Evolutionary conservation across 140 eudicot genomes (phyloP).

Genomic region (Artemisia princeps): DNA sequence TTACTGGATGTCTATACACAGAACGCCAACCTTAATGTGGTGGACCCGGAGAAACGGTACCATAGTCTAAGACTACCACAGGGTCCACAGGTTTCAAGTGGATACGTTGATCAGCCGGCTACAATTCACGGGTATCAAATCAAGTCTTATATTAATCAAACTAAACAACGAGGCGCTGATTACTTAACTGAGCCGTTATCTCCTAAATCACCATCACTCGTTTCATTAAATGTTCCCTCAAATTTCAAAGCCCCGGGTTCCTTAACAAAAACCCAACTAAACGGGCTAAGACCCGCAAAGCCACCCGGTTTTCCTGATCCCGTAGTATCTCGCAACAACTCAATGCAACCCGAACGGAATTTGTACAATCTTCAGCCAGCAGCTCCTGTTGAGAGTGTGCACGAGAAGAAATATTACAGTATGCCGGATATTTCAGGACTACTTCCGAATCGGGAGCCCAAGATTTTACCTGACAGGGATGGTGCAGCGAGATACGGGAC

Average conservation of each 20-base stretch:
- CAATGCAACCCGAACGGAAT: constrained; percentile 51
- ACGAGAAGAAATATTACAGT: constrained; percentile 74
- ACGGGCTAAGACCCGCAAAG: constrained; percentile 42
- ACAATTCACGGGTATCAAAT: constrained; percentile 83
- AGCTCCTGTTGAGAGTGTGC: constrained; percentile 36
- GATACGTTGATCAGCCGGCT: constrained; percentile 65
- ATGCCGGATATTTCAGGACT: constrained; percentile 80
- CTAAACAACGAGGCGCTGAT: constrained; percentile 29
- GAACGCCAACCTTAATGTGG: constrained; percentile 30
- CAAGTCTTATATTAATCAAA: constrained; percentile 45
- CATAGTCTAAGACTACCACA: constrained; percentile 68
- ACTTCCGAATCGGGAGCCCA: constrained; percentile 43
- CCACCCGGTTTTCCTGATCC: constrained; percentile 85
- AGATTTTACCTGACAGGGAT: constrained; percentile 22
- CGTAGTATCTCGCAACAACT: constrained; percentile 59
- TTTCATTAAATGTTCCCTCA: constrained; percentile 38
- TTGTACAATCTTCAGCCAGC: constrained; percentile 28
- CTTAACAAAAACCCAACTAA: constrained; percentile 45
- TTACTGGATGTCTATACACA: constrained; percentile 46
- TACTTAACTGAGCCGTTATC: constrained; percentile 33
- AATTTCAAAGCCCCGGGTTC: constrained; percentile 42
- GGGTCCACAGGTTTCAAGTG: constrained; percentile 38
- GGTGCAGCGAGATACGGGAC: constrained; percentile 32
- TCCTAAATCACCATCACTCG: constrained; percentile 46
- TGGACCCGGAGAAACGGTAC: constrained; percentile 81